These are phyloP conservation scores for Termitomyces sp. DNA, from an alignment of 768 basidiomycete genomes.

Conservation along the genomic window DNA sequence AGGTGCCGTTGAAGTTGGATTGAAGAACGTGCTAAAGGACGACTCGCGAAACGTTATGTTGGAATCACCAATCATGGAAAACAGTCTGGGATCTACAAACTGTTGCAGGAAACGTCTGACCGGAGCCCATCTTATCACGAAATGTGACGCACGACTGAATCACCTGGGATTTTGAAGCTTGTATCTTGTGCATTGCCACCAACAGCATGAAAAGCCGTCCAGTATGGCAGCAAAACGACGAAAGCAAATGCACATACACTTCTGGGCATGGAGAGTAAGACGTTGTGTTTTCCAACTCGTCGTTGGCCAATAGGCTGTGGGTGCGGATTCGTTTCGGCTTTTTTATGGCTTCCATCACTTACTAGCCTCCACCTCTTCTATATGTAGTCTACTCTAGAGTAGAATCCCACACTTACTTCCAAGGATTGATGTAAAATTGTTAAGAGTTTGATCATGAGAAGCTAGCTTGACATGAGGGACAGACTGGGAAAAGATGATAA, in stretches of 20 bases:
- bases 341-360: neutral
- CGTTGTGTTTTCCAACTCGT: neutral
- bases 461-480: neutral
- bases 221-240: neutral
- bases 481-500: neutral
- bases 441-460: neutral
- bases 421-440: neutral
- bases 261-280: neutral
- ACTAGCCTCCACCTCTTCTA: neutral
- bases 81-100: slow-evolving; percentile 49
- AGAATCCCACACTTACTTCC: neutral
- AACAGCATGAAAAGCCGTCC: neutral
- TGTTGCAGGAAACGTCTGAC: slow-evolving; percentile 20
- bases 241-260: neutral
- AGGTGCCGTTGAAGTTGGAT: slow-evolving; percentile 55
- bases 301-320: neutral
- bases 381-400: neutral
- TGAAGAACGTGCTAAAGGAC: slow-evolving; percentile 44
- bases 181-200: neutral
- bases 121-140: neutral
- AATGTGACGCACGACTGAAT: slow-evolving; percentile 28
- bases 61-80: slow-evolving; percentile 45
- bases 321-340: too few relatives aligned
- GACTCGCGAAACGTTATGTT: slow-evolving; percentile 37
- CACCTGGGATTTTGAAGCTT: slow-evolving; percentile 22